phyloP scores from a whole-genome alignment of 768 basidiomycete species.

The Rhizopogon vulgaris region DNA sequence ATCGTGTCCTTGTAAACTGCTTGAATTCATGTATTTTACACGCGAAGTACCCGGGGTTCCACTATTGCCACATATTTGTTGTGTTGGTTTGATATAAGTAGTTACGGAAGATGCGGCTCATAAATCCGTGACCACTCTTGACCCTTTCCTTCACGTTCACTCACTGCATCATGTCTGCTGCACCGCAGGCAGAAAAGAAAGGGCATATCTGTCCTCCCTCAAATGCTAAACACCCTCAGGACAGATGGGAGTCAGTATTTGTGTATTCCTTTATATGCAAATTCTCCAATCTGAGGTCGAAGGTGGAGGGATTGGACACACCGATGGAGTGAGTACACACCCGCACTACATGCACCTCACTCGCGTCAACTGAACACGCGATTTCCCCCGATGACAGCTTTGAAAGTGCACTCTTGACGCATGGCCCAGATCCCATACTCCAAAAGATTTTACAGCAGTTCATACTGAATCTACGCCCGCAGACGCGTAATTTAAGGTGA shows the following conservation, averaged over 20 bases:
- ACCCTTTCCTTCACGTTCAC: constrained; percentile 29
- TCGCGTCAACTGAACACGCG: constrained; percentile 25
- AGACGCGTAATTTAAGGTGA: constrained; percentile 87
- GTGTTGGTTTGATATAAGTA: constrained; percentile 30
- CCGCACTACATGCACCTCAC: constrained; percentile 13
- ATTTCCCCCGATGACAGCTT: constrained; percentile 44
- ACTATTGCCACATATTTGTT: constrained; percentile 31
- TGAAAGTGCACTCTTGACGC: constrained; percentile 70
- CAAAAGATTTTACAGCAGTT: constrained; percentile 70
- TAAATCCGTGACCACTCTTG: constrained; percentile 29
- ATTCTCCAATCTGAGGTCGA: constrained; percentile 69
- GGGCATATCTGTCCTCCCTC: constrained; percentile 51
- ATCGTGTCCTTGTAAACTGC: constrained; percentile 18
- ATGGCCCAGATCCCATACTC: constrained; percentile 67
- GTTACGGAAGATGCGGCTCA: constrained; percentile 27
- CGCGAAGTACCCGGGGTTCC: constrained; percentile 17
- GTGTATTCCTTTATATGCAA: constrained; percentile 82
- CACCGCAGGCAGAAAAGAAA: constrained; percentile 36
- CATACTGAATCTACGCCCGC: constrained; percentile 76
- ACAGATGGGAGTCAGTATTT: constrained; percentile 85
- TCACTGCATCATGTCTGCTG: constrained; percentile 31
- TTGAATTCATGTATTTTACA: constrained; percentile 19
- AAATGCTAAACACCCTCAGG: constrained; percentile 64
- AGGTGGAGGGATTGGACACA: constrained; percentile 73
- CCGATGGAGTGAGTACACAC: constrained; percentile 70